Conservation (phyloP, 768 basidiomycete species). For the Lactarius vividus region DNA sequence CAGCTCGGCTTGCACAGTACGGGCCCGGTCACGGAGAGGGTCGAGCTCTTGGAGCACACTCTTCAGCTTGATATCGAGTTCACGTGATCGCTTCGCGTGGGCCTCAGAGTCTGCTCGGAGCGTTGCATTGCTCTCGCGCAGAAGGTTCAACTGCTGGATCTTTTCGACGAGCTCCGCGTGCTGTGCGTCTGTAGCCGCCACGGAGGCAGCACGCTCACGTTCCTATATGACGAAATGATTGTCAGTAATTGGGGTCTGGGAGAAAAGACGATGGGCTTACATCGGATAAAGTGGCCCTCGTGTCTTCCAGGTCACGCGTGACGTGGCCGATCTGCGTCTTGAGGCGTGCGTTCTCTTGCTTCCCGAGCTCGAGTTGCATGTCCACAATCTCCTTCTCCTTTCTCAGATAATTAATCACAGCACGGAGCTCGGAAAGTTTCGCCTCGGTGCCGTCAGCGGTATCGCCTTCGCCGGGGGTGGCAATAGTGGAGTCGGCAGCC, state of each 20-base stretch:
- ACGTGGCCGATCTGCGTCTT: conserved; percentile 76
- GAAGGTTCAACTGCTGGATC: conserved; percentile 81
- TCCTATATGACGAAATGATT: conserved; percentile 63
- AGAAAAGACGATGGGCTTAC: conserved; percentile 38
- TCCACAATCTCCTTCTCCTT: conserved; percentile 94
- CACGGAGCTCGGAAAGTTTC: conserved; percentile 69
- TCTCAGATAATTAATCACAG: conserved; percentile 76
- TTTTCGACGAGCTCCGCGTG: conserved; percentile 82
- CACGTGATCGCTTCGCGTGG: conserved; percentile 63
- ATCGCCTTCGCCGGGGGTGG: conserved; percentile 44
- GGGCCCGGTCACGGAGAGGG: conserved; percentile 70
- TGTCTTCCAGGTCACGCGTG: conserved; percentile 65
- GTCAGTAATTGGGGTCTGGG: background rate
- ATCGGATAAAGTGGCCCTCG: conserved; percentile 66
- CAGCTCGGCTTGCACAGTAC: conserved; percentile 67
- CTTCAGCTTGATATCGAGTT: conserved; percentile 63
- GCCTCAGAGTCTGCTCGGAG: conserved; percentile 73
- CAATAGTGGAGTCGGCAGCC: conserved; percentile 53
- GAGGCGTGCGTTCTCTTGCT: conserved; percentile 69
- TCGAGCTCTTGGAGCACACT: conserved; percentile 60
- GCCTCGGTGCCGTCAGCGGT: conserved; percentile 52
- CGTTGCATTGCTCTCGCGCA: conserved; percentile 86
- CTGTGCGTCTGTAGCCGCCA: conserved; percentile 69
- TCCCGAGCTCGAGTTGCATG: conserved; percentile 78
- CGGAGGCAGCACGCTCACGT: conserved; percentile 71